Conservation (phyloP, 306 rosid genomes). For the Sphenostylis stenocarpa region DNA sequence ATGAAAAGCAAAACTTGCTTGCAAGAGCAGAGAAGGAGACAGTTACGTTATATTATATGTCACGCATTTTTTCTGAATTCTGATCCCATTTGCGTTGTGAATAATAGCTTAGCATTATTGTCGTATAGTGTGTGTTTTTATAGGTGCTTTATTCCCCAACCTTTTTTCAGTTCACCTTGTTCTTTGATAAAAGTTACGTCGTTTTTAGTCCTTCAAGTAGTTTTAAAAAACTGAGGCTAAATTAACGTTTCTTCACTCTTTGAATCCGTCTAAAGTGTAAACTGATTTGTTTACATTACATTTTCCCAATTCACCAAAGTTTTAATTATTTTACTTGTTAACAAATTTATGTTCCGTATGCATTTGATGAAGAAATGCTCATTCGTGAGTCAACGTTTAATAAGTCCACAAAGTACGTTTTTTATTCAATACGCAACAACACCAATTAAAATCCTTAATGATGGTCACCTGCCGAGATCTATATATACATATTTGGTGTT, state of each 20-base stretch:
- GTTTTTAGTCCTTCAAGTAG: not conserved
- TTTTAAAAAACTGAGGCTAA: not conserved
- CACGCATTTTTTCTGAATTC: not conserved
- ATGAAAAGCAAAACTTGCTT: not conserved
- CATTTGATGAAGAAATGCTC: not conserved
- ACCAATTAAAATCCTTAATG: constrained; percentile 6
- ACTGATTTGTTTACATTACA: not conserved
- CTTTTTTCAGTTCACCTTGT: not conserved
- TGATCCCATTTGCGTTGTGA: not conserved
- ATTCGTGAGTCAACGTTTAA: not conserved
- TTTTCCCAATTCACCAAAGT: not conserved
- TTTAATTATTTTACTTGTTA: not conserved
- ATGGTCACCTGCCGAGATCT: constrained; percentile 18
- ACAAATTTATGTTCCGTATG: not conserved
- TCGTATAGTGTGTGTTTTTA: not conserved
- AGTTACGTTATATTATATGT: not conserved
- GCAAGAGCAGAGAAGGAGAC: constrained; percentile 12
- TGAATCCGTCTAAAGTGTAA: not conserved
- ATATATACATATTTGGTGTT: not conserved
- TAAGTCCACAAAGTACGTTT: not conserved
- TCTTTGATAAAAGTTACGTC: not conserved
- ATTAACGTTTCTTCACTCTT: not conserved
- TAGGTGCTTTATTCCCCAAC: not conserved
- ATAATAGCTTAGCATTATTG: not conserved
- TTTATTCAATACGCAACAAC: constrained; percentile 7